Evolutionary conservation across 75 land plant genomes (phyloP).

Genomic region (Adiantum capillusveneris): DNA sequence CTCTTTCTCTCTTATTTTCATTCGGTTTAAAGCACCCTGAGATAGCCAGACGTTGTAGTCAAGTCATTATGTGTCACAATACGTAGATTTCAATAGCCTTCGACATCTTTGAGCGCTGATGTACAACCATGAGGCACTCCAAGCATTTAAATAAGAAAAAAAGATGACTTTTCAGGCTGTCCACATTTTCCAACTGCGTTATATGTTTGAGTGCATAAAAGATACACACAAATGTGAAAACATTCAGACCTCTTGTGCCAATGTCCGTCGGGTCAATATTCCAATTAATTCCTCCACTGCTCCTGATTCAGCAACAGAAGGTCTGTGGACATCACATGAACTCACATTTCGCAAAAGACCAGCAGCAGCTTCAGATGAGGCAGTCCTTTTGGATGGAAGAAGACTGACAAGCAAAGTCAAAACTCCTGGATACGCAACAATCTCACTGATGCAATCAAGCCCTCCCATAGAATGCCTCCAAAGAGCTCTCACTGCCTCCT

Average conservation of each 20-base stretch:
- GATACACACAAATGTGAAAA: too few species aligned
- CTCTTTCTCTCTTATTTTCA: too few species aligned
- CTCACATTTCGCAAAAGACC: conserved; percentile 65
- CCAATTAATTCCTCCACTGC: conserved; percentile 73
- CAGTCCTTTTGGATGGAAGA: conserved; percentile 44
- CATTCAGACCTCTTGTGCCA: conserved; percentile 39
- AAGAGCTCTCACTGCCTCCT: conserved; percentile 58
- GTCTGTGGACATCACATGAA: conserved; percentile 42
- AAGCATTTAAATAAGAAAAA: too few species aligned
- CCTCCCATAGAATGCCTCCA: conserved; percentile 74
- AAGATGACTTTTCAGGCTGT: too few species aligned
- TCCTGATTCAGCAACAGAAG: conserved; percentile 54
- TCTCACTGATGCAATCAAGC: conserved; percentile 40
- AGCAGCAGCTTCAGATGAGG: conserved; percentile 72
- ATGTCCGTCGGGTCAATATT: conserved; percentile 39
- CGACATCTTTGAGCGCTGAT: too few species aligned
- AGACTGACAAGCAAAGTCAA: conserved; percentile 55
- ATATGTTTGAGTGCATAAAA: too few species aligned
- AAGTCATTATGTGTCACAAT: too few species aligned
- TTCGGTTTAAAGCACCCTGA: too few species aligned
- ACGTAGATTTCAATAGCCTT: too few species aligned
- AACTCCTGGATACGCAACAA: conserved; percentile 60
- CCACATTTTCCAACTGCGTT: too few species aligned
- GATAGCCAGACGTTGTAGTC: too few species aligned
- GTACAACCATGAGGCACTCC: too few species aligned